Evolutionary conservation across 2,329 filamentous ascomycete species (phyloP), one percentile per base, ranked within the genome.

Genomic region (Aspergillus tamarii): DNA sequence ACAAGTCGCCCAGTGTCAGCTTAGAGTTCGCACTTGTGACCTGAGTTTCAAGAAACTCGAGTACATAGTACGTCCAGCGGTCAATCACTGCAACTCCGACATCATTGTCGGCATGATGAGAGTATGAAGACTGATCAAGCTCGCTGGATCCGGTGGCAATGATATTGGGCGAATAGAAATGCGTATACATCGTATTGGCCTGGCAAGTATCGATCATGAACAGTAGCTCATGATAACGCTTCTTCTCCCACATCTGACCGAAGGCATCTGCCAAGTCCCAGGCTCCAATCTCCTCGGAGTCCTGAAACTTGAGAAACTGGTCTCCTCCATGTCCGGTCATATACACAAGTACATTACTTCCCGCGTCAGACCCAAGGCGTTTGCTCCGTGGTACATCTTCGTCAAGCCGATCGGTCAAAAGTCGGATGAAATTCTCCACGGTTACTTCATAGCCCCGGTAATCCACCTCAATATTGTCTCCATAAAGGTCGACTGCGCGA

Each of bases 141-240:
- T 95, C 93, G 3, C 92, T 96, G 36, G 92, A 96, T n/a, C 95
- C 95, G 0, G 96, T 99, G 0, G 95, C 95, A 73, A 99, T 93
- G 73, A 99, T 97, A 74, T 98, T 98, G 55, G 94, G 94, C 6
- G 93, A 96, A 83, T 99, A 99, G 74, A 99, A 92, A 72, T 97
- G 94, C 76, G 90, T 94, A 82, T 97, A 99, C 93, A 99, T 97
- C 36, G 95, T 99, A 78, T 99, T 99, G 61, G 95, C 95, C 82
- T 99, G 95, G 82, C 95, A 99, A 0, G 95, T 99, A 78, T 99
- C 95, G 80, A 99, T 99, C 95, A 99, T 99, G 84, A 99, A 99
- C 63, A 99, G 87, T 70, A 99, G 89, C 80, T 99, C 95, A 77
- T 98, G 92, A 80, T 98, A 99, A 84, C 95, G 90, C 83, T 96